Base-by-base conservation (phyloP, 805 yeast genomes). In the Wickerhamomyces bovis region DNA sequence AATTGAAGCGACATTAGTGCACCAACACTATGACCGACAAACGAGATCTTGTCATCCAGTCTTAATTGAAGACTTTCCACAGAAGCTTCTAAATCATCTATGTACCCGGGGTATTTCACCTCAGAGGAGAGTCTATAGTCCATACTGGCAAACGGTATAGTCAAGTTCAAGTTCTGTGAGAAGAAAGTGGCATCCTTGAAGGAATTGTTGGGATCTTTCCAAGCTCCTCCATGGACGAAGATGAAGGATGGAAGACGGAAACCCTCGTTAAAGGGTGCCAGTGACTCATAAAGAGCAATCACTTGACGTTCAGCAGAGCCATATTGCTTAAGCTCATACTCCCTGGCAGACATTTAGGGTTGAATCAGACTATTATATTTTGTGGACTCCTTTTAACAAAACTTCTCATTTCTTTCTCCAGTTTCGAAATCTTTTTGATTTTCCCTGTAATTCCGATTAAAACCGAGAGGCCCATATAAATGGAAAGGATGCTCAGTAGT, bases 141-240 rank as follows among this genome's bases (percentile, higher is more conserved):
- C 3, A 79, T 49, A 3, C 80, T 58, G 39, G 48, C 58, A 11
- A 52, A 43, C 12, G 53, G 54, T 19, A 48, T 50, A 2, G 49
- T 22, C 55, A 55, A 53, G 45, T 9, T 44, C 33, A 20, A 63
- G 52, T 18, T 12, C 13, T 41, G 30, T 16, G 53, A 38, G 39
- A 80, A 48, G 12, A 52, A 53, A 10, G 66, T 67, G 45, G 77
- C 79, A 55, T 84, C 92, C 36, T 72, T 63, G 23, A 66, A 73
- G 0, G 89, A 82, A 58, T 83, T 82, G 3, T 51, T 60, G 1
- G 80, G 77, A 57, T 85, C 95, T 50, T 87, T 71, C 96, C 96
- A 88, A 0, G 89, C 95, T 0, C 96, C 96, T 1, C 96, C 96
- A 64, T 88, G 96, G 36, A 88, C 73, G 53, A 80, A 81, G 1